Evolutionary conservation across 768 basidiomycete species (phyloP).

Genomic region (Mycena haematopus): DNA sequence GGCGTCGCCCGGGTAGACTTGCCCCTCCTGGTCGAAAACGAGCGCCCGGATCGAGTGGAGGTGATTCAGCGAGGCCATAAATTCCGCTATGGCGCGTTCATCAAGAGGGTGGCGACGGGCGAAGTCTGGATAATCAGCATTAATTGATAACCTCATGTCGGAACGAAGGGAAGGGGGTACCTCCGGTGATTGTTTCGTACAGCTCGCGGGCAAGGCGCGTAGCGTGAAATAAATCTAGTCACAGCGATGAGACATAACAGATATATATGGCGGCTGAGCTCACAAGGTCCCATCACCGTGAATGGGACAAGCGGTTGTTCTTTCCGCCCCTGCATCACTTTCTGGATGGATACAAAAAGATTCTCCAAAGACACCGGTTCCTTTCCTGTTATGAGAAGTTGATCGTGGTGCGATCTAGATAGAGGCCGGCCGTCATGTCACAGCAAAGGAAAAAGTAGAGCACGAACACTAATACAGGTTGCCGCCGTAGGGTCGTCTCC

Average conservation of each 20-base stretch:
- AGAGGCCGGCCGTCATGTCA: neutral
- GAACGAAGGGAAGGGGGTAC: neutral
- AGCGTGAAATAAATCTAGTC: slow-evolving; percentile 13
- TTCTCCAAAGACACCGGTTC: slow-evolving; percentile 4
- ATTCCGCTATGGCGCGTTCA: neutral
- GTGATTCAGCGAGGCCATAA: neutral
- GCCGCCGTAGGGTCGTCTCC: slow-evolving; percentile 1
- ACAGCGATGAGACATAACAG: neutral
- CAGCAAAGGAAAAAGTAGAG: neutral
- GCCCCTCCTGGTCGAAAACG: neutral
- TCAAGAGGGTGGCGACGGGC: slow-evolving; percentile 14
- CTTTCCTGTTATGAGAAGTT: slow-evolving; percentile 9
- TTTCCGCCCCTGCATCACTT: neutral
- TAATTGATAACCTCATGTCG: neutral
- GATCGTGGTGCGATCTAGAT: slow-evolving; percentile 16
- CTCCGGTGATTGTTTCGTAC: slow-evolving; percentile 14
- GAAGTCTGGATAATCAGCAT: neutral
- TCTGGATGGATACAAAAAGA: neutral
- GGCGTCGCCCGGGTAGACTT: neutral
- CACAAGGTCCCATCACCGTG: neutral
- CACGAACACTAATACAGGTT: slow-evolving; percentile 14
- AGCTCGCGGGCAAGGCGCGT: slow-evolving; percentile 7
- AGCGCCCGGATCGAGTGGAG: slow-evolving; percentile 4
- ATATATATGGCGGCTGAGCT: neutral
- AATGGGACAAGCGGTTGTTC: neutral